Evolutionary conservation across 208 protist genomes (phyloP), one percentile per base, ranked within the genome.

Genomic region (Vickermania ingenoplastis): DNA sequence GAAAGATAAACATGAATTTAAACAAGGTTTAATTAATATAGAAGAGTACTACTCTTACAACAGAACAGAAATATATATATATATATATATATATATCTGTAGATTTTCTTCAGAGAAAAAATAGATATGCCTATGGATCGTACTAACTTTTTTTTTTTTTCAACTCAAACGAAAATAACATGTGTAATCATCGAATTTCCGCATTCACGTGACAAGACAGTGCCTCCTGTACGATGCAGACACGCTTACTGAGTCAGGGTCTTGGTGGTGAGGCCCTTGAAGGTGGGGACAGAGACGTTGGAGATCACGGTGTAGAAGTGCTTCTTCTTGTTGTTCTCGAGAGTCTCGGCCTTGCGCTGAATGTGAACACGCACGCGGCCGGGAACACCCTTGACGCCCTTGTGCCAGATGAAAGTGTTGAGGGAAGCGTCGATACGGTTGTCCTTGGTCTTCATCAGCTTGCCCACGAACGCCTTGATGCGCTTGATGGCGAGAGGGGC

Each of bases 381-480:
- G 53, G 97, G 97, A 24, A 84, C 81, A 54, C 86, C 85, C 81
- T 96, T 96, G 83, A 96, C 85, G 63, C 97, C 97, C 77, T 97
- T 91, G 72, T 86, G 87, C 97, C 97, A 99, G 59, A 99, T 64
- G 79, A 82, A 92, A 67, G 94, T 97, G 91, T 99, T 99, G 57
- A 99, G 85, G 59, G 86, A 88, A 49, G 88, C 79, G 64, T 98
- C 96, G 58, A 99, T 84, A 73, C 97, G 94, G 73, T 99, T 98
- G 73, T 99, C 97, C 54, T 89, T 91, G 59, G 97, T 99, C 69
- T 95, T 95, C 96, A 99, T 99, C 66, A 84, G 59, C 77, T 95
- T 89, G 52, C 73, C 73, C 41, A 97, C 97, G 68, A 99, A 98
- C 36, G 80, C 59, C 65, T 89, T 88, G 78, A 99, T 96, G 67